Conservation (phyloP, 805 yeast species). For the Lipomyces yamadae region DNA sequence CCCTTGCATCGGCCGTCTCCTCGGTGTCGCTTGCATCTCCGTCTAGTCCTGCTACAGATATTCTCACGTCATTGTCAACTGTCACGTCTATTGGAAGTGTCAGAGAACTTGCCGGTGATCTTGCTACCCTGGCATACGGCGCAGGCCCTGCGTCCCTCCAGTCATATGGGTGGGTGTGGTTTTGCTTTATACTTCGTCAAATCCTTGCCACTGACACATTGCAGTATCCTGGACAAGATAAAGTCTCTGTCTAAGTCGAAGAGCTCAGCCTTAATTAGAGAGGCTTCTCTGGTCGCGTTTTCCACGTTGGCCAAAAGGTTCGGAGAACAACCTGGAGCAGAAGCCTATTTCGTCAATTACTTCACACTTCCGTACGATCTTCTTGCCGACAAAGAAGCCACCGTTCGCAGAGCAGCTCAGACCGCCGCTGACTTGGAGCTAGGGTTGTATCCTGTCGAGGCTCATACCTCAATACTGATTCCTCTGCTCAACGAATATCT, state of each 20-base stretch:
- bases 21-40: conserved; percentile 59
- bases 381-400: conserved; percentile 83
- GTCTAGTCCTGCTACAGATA: conserved; percentile 67
- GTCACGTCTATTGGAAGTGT: conserved; percentile 61
- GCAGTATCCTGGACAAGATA: conserved; percentile 60
- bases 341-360: conserved; percentile 56
- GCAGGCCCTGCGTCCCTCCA: conserved; percentile 56
- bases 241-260: conserved; percentile 74
- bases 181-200: neutral
- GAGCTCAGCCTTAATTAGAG: conserved; percentile 74
- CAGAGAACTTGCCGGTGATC: conserved; percentile 57
- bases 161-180: conserved; percentile 44
- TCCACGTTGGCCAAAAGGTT: conserved; percentile 63
- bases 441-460: conserved; percentile 75
- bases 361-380: conserved; percentile 70
- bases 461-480: conserved; percentile 71
- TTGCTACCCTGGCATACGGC: conserved; percentile 56
- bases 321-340: conserved; percentile 62
- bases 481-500: conserved; percentile 66
- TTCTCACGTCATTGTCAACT: conserved; percentile 57
- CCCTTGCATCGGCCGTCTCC: conserved; percentile 51
- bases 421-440: conserved; percentile 71
- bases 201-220: conserved; percentile 1
- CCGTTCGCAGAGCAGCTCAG: conserved; percentile 86
- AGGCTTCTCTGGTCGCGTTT: conserved; percentile 68